phyloP scores from a whole-genome alignment of 2,329 filamentous ascomycete species.

The Trichoderma lentiforme region DNA sequence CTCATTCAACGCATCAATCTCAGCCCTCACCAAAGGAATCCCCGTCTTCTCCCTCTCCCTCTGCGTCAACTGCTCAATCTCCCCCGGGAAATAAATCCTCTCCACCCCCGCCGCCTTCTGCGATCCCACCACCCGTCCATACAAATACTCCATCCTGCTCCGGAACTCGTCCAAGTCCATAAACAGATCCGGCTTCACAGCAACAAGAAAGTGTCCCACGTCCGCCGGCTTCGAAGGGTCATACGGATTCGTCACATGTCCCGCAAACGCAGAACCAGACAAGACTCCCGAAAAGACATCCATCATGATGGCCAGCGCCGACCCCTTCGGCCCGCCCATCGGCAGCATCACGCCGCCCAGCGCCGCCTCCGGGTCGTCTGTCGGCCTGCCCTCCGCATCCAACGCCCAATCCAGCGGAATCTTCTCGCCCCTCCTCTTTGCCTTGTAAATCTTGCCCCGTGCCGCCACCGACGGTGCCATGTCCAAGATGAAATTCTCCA shows the following conservation, averaged over 20 bases:
- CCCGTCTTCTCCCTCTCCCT: conserved; percentile 50
- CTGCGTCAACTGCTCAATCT: conserved; percentile 57
- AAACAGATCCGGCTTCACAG: conserved; percentile 72
- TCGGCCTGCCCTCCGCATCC: conserved; percentile 65
- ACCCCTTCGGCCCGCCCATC: conserved; percentile 82
- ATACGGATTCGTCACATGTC: conserved; percentile 73
- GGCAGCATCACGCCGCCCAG: conserved; percentile 78
- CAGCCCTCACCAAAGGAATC: conserved; percentile 56
- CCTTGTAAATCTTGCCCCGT: conserved; percentile 71
- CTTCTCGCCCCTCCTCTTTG: conserved; percentile 61
- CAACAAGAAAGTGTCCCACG: conserved; percentile 71
- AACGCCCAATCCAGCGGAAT: conserved; percentile 74
- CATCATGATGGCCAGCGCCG: conserved; percentile 78
- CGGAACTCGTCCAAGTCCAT: conserved; percentile 68
- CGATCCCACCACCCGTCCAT: conserved; percentile 50
- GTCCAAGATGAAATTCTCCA: conserved; percentile 64
- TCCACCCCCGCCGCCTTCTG: conserved; percentile 56
- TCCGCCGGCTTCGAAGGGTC: conserved; percentile 65
- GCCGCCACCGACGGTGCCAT: conserved; percentile 70
- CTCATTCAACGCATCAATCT: conserved; percentile 53
- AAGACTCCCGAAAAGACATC: conserved; percentile 80
- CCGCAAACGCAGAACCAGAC: conserved; percentile 74
- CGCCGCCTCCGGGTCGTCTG: conserved; percentile 67
- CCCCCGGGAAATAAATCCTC: conserved; percentile 59
- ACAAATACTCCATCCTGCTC: conserved; percentile 55